Evolutionary conservation across 2,329 filamentous ascomycete genomes (phyloP).

Genomic region (Alternaria tenuissima): DNA sequence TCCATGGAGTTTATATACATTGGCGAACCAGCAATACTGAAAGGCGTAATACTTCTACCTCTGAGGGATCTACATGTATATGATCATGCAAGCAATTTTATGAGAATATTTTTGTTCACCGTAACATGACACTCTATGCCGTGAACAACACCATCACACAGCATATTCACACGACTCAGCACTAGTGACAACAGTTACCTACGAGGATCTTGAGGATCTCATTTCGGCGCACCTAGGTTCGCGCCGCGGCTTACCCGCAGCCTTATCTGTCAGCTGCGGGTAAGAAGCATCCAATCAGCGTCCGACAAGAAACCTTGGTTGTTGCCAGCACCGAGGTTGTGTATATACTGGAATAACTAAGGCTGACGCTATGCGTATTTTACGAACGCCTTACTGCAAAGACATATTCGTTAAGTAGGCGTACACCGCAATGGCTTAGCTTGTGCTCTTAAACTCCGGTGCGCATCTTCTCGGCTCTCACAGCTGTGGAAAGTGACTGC

Average conservation of each 20-base stretch:
- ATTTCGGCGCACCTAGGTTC: conserved; percentile 10
- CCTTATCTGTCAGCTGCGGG: conserved; percentile 9
- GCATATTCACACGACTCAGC: conserved; percentile 2
- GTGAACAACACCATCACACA: neutral
- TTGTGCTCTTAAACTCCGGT: neutral
- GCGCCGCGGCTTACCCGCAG: conserved; percentile 22
- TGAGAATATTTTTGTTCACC: neutral
- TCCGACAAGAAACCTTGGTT: neutral
- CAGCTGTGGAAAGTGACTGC: neutral
- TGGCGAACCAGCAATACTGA: neutral
- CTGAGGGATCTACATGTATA: neutral
- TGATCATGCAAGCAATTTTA: neutral
- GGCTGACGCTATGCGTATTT: neutral
- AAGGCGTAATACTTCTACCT: neutral
- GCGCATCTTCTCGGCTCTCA: neutral
- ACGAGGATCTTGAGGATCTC: neutral
- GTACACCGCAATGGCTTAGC: neutral
- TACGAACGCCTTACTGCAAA: neutral
- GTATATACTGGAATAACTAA: neutral
- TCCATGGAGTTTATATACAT: neutral
- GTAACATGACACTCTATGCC: neutral
- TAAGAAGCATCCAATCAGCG: conserved; percentile 14
- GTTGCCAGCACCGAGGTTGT: neutral
- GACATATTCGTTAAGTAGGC: neutral
- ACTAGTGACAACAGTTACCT: neutral